Evolutionary conservation across 2,329 filamentous ascomycete genomes (phyloP).

Genomic region (Aspergillus sp.): DNA sequence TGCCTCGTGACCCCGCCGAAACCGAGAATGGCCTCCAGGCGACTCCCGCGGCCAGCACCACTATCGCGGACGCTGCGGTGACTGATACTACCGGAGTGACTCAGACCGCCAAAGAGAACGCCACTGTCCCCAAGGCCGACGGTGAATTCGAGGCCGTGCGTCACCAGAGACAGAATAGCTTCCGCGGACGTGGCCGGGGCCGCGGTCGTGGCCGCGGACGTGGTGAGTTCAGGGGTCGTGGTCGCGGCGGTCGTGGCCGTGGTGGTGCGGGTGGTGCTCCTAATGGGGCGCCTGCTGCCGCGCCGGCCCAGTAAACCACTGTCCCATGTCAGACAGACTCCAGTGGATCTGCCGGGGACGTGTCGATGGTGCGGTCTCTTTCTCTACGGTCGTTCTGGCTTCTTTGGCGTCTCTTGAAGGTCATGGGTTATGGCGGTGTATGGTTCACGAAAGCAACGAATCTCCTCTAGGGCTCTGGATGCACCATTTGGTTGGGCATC

Average conservation of each 20-base stretch:
- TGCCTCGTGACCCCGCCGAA: conserved; percentile 70
- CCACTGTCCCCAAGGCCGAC: conserved; percentile 49
- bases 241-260: conserved; percentile 25
- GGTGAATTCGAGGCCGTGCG: conserved; percentile 34
- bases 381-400: conserved; percentile 11
- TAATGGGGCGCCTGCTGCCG: conserved; percentile 17
- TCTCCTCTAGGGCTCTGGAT: conserved; percentile 11
- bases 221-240: conserved; percentile 34
- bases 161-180: conserved; percentile 34
- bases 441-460: conserved; percentile 38
- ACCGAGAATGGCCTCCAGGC: conserved; percentile 65
- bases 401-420: conserved; percentile 18
- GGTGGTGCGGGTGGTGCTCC: conserved; percentile 27
- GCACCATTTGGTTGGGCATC: conserved; percentile 9
- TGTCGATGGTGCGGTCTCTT: background rate
- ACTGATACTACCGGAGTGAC: conserved; percentile 63
- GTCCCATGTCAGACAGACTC: background rate
- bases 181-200: conserved; percentile 33
- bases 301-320: conserved; percentile 12
- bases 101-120: conserved; percentile 65
- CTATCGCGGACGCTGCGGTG: conserved; percentile 42
- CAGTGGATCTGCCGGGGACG: conserved; percentile 1
- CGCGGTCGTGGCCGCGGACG: conserved; percentile 37
- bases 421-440: conserved; percentile 29
- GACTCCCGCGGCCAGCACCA: conserved; percentile 53